Evolutionary conservation across 148 eudicot genomes (phyloP).

Genomic region (Diospyros kaki): DNA sequence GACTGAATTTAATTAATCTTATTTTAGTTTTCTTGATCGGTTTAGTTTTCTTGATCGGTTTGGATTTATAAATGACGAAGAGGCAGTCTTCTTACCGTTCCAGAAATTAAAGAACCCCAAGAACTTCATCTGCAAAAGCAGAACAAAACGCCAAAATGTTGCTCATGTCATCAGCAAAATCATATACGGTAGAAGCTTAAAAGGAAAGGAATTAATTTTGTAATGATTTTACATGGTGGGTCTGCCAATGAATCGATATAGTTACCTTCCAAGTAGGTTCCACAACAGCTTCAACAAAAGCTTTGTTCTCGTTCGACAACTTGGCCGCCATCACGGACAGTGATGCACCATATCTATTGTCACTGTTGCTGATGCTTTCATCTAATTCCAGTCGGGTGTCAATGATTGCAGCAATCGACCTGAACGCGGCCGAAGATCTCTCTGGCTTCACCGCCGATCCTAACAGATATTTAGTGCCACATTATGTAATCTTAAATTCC

Average conservation of each 20-base stretch:
- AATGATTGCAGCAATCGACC: constrained; percentile 29
- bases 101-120: constrained; percentile 31
- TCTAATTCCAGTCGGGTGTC: constrained; percentile 40
- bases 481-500: too few relatives aligned
- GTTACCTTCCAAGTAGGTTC: constrained; percentile 42
- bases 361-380: constrained; percentile 12
- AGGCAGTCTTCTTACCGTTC: too few relatives aligned
- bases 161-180: background rate
- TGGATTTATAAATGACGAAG: too few relatives aligned
- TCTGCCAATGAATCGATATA: too few relatives aligned
- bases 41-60: too few relatives aligned
- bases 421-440: constrained; percentile 15
- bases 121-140: constrained; percentile 35
- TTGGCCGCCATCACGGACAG: constrained; percentile 40
- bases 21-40: too few relatives aligned
- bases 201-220: background rate
- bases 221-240: background rate
- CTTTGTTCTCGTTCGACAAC: constrained; percentile 35
- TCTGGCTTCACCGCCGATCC: constrained; percentile 33
- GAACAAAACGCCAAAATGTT: too few relatives aligned
- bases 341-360: constrained; percentile 21
- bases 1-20: too few relatives aligned
- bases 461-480: too few relatives aligned
- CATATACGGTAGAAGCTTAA: too few relatives aligned
- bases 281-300: constrained; percentile 20